phyloP scores from a whole-genome alignment of 495 filamentous ascomycete species.

The Glarea lozoyensis region DNA sequence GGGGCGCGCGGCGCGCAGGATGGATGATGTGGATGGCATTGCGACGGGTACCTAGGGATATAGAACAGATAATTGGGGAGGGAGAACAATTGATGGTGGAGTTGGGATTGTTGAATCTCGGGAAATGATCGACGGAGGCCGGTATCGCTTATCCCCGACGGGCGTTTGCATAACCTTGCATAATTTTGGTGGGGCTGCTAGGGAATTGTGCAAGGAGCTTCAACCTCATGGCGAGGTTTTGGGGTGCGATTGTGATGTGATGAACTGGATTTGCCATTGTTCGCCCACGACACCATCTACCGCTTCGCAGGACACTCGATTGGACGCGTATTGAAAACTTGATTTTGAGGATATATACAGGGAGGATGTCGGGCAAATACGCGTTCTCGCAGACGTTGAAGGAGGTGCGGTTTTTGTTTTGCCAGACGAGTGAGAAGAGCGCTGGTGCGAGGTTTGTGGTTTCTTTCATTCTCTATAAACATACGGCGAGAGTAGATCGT shows the following conservation, averaged over 20 bases:
- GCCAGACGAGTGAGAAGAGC: conserved; percentile 85
- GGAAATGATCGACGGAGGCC: too few relatives aligned
- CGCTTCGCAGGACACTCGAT: too few relatives aligned
- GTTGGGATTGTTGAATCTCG: not conserved
- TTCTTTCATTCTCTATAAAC: not conserved
- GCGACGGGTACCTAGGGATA: not conserved
- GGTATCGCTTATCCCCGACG: too few relatives aligned
- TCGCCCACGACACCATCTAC: not conserved
- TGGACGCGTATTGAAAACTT: not conserved
- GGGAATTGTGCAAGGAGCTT: not conserved
- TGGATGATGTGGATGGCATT: conserved; percentile 16
- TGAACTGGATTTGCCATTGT: conserved; percentile 2
- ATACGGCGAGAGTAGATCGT: too few relatives aligned
- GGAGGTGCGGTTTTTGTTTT: conserved; percentile 95
- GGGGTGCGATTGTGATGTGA: not conserved
- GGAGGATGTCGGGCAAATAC: conserved; percentile 86
- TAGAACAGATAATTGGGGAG: conserved; percentile 4
- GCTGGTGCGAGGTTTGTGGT: conserved; percentile 64
- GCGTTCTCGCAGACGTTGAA: conserved; percentile 79
- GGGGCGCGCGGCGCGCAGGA: conserved; percentile 22
- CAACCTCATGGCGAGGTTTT: not conserved
- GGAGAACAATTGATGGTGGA: conserved; percentile 1
- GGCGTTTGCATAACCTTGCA: too few relatives aligned
- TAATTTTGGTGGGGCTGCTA: too few relatives aligned
- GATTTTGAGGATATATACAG: conserved; percentile 18